Conservation (phyloP, 176 grass and related monocot genomes). For the Aegilops bicornis region DNA sequence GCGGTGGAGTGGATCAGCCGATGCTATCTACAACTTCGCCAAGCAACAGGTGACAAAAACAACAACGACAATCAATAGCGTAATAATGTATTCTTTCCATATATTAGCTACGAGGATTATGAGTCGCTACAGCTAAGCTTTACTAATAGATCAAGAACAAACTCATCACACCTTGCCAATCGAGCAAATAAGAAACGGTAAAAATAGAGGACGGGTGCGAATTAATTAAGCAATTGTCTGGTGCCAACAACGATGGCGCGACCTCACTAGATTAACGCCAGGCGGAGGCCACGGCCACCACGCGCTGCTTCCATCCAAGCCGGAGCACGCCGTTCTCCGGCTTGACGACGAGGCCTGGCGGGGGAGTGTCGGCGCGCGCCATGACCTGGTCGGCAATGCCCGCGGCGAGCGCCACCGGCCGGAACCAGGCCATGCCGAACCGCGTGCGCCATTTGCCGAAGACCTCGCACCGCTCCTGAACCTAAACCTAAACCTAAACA, state of each 20-base stretch:
- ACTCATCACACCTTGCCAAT: conserved; percentile 43
- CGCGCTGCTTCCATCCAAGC: conserved; percentile 65
- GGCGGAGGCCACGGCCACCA: conserved; percentile 69
- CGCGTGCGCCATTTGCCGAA: conserved; percentile 83
- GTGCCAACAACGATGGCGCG: conserved; percentile 26
- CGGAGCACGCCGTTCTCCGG: conserved; percentile 69
- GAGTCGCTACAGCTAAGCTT: conserved; percentile 49
- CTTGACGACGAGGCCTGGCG: conserved; percentile 45
- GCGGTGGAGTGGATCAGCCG: not conserved
- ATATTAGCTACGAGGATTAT: conserved; percentile 52
- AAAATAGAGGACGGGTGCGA: conserved; percentile 4
- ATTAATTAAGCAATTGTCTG: conserved; percentile 42
- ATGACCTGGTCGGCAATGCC: conserved; percentile 50
- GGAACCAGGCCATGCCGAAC: conserved; percentile 80
- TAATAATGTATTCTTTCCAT: conserved; percentile 53
- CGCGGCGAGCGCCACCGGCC: conserved; percentile 33
- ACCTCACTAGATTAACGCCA: conserved; percentile 57
- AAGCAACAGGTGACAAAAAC: not conserved
- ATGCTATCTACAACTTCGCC: conserved; percentile 20
- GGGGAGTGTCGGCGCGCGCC: conserved; percentile 13
- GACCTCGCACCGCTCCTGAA: conserved; percentile 69
- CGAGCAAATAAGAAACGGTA: not conserved
- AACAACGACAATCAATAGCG: not conserved
- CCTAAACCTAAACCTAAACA: too few relatives aligned
- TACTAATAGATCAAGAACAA: conserved; percentile 45